Percentiles rank a stretch among this genome's conserved stretches.
phyloP scores from a whole-genome alignment of 1,139 yeast genomes.

The Kodamaea fungicola region DNA sequence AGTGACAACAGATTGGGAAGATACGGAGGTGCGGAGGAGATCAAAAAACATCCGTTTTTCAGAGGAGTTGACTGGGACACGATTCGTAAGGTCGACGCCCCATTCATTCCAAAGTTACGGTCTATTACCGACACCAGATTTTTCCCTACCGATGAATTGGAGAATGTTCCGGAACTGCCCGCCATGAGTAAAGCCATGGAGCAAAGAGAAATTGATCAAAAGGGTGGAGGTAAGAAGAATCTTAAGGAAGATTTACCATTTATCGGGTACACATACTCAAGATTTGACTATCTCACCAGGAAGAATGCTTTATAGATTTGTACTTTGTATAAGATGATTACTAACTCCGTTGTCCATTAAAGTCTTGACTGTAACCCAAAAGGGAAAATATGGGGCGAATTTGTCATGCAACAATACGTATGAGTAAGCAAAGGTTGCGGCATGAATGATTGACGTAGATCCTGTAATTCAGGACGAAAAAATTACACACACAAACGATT shows the following conservation, averaged over 20 bases:
- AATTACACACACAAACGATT: too few relatives aligned
- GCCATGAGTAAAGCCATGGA: conserved; percentile 71
- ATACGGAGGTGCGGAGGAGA: conserved; percentile 90
- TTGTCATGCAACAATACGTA: too few relatives aligned
- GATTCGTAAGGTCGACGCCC: conserved; percentile 90
- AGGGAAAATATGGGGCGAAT: too few relatives aligned
- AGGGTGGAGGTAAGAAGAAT: conserved; percentile 34
- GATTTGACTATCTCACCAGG: conserved; percentile 88
- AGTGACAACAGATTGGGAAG: conserved; percentile 88
- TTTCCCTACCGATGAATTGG: conserved; percentile 97
- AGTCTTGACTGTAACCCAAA: too few relatives aligned
- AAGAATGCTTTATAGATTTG: conserved; percentile 60
- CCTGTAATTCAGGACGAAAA: too few relatives aligned
- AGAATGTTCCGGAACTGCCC: conserved; percentile 93
- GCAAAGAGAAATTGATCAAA: conserved; percentile 43
- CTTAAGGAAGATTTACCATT: conserved; percentile 88
- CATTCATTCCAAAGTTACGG: conserved; percentile 71
- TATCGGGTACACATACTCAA: conserved; percentile 92
- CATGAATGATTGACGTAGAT: too few relatives aligned
- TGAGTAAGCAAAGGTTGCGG: too few relatives aligned
- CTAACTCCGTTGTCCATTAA: too few relatives aligned
- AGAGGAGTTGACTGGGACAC: conserved; percentile 96
- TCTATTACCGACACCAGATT: conserved; percentile 94
- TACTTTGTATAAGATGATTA: too few relatives aligned
- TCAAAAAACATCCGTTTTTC: conserved; percentile 90